Evolutionary conservation across 2,329 filamentous ascomycete genomes (phyloP).

Genomic region (Calonectria leucothoes): DNA sequence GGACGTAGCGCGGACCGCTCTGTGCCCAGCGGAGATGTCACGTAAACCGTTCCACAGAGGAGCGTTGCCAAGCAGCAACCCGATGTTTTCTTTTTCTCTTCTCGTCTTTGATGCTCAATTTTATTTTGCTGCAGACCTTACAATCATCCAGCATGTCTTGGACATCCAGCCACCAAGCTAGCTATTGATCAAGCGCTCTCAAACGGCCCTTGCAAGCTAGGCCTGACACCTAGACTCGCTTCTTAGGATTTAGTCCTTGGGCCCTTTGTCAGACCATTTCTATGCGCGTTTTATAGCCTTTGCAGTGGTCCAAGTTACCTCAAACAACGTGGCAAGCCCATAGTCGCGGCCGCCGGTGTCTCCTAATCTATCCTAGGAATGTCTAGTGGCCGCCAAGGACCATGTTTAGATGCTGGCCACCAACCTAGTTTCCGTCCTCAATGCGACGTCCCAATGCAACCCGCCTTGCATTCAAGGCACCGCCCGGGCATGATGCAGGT

Average conservation of each 20-base stretch:
- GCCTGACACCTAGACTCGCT: not conserved
- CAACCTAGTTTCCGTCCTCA: not conserved
- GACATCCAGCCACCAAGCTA: not conserved
- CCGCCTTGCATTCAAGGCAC: not conserved
- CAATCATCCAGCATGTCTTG: not conserved
- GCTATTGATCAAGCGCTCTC: not conserved
- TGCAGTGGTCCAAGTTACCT: not conserved
- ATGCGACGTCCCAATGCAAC: not conserved
- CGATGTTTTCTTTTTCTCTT: not conserved
- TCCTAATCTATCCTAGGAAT: not conserved
- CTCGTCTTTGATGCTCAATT: not conserved
- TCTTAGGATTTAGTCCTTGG: not conserved
- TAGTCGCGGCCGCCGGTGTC: not conserved
- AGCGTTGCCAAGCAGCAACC: not conserved
- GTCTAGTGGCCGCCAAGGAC: not conserved
- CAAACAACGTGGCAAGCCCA: not conserved
- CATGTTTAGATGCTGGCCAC: not conserved
- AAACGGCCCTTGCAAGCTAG: not conserved
- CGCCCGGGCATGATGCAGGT: not conserved
- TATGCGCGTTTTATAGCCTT: not conserved
- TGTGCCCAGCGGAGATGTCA: not conserved
- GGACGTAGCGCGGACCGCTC: not conserved
- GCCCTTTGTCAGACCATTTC: not conserved
- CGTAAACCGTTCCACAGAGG: not conserved
- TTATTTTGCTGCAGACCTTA: not conserved